phyloP scores from a whole-genome alignment of 2,329 filamentous ascomycete species.

The Ophiostoma perfectum region DNA sequence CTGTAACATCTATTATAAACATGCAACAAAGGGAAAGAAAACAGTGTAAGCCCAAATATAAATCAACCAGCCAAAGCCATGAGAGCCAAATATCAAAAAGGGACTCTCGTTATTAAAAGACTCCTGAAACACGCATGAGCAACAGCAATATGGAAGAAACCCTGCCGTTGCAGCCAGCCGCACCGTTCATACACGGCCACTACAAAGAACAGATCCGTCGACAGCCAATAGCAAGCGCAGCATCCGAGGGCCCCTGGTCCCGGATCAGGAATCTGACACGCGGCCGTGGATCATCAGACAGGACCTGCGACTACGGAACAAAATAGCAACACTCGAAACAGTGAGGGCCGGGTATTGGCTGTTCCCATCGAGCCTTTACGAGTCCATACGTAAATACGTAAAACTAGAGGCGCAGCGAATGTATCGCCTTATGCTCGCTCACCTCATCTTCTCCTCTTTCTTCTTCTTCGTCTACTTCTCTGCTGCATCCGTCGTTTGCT shows the following conservation, averaged over 20 bases:
- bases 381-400: background rate
- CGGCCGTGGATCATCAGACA: conserved; percentile 22
- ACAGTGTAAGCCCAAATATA: too few relatives aligned
- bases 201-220: background rate
- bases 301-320: conserved; percentile 10
- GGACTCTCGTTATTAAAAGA: too few relatives aligned
- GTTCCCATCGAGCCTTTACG: too few relatives aligned
- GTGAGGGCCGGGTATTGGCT: too few relatives aligned
- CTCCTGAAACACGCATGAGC: too few relatives aligned
- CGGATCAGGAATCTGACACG: conserved; percentile 21
- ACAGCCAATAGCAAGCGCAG: background rate
- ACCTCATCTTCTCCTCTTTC: background rate
- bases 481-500: background rate
- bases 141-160: too few relatives aligned
- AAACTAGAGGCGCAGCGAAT: background rate
- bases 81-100: too few relatives aligned
- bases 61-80: too few relatives aligned
- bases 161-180: background rate
- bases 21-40: too few relatives aligned
- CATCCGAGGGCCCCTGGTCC: conserved; percentile 14
- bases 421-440: background rate
- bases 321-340: too few relatives aligned
- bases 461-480: background rate
- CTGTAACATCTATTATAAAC: too few relatives aligned
- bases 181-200: background rate